Evolutionary conservation across 2,329 filamentous ascomycete species (phyloP).

Genomic region (Fusarium tjaetaba): DNA sequence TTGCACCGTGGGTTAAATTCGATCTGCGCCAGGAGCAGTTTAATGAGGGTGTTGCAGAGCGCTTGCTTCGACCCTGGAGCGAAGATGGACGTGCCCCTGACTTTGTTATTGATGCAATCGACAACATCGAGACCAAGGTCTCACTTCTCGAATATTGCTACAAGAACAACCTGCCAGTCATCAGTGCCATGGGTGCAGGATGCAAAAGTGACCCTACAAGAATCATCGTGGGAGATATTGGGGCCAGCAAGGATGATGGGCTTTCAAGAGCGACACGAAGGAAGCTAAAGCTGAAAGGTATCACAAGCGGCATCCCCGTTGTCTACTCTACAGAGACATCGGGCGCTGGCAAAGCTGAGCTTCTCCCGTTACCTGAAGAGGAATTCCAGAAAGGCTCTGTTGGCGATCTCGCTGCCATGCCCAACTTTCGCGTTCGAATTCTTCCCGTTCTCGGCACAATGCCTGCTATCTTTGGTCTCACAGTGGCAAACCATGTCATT

Average conservation of each 20-base stretch:
- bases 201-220: constrained; percentile 89
- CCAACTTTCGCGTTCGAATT: constrained; percentile 95
- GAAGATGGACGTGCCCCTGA: constrained; percentile 72
- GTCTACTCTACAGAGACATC: constrained; percentile 94
- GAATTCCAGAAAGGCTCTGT: constrained; percentile 89
- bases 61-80: constrained; percentile 74
- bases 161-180: constrained; percentile 79
- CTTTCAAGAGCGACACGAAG: constrained; percentile 86
- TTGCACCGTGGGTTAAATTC: constrained; percentile 91
- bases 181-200: constrained; percentile 95
- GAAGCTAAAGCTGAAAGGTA: constrained; percentile 78
- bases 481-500: constrained; percentile 92
- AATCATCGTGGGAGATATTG: constrained; percentile 92
- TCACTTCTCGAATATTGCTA: constrained; percentile 89
- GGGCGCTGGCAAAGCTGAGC: constrained; percentile 87
- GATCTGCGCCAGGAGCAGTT: constrained; percentile 89
- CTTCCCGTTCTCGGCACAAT: constrained; percentile 95
- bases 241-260: constrained; percentile 85
- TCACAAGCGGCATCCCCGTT: constrained; percentile 86
- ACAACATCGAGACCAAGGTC: constrained; percentile 98
- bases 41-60: constrained; percentile 70
- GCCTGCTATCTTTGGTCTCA: constrained; percentile 95
- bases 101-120: constrained; percentile 96
- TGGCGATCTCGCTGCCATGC: constrained; percentile 85
- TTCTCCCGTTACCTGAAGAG: constrained; percentile 87